Conservation (phyloP, 306 rosid species). For the Pachyrhizus erosus region DNA sequence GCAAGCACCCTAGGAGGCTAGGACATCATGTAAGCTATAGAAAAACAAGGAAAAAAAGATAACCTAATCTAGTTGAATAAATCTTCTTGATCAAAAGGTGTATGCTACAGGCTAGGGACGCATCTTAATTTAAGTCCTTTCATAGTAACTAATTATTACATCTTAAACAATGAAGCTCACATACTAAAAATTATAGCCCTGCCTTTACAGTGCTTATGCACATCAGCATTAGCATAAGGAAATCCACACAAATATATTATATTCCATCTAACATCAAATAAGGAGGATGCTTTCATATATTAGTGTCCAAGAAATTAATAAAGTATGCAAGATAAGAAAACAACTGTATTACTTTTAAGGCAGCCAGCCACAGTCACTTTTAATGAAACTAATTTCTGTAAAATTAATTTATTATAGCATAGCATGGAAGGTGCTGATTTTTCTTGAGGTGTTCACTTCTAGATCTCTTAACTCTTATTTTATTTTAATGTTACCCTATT, state of each 20-base stretch:
- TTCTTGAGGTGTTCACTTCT: constrained; percentile 16
- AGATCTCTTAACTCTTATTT: not conserved
- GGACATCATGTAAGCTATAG: constrained; percentile 19
- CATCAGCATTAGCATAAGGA: constrained; percentile 4
- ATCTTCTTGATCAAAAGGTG: constrained; percentile 38
- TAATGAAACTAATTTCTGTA: constrained; percentile 9
- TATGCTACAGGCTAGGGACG: constrained; percentile 18
- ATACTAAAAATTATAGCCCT: constrained; percentile 24
- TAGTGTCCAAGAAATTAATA: not conserved
- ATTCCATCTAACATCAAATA: constrained; percentile 14
- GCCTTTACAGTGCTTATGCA: constrained; percentile 3
- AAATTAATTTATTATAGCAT: not conserved
- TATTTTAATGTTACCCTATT: not conserved
- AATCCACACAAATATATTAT: constrained; percentile 12
- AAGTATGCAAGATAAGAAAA: constrained; percentile 4
- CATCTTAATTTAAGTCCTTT: constrained; percentile 10
- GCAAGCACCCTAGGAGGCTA: constrained; percentile 35
- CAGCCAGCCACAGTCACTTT: not conserved
- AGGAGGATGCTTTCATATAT: constrained; percentile 6
- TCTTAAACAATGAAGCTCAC: constrained; percentile 30
- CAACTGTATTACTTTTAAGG: constrained; percentile 26
- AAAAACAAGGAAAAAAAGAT: constrained; percentile 29
- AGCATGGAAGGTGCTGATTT: not conserved
- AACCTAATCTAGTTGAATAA: constrained; percentile 38
- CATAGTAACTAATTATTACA: constrained; percentile 12